These are phyloP conservation scores for Phytophthora uliginosa DNA, from an alignment of 352 stramenopile genomes.

Conservation along the genomic window DNA sequence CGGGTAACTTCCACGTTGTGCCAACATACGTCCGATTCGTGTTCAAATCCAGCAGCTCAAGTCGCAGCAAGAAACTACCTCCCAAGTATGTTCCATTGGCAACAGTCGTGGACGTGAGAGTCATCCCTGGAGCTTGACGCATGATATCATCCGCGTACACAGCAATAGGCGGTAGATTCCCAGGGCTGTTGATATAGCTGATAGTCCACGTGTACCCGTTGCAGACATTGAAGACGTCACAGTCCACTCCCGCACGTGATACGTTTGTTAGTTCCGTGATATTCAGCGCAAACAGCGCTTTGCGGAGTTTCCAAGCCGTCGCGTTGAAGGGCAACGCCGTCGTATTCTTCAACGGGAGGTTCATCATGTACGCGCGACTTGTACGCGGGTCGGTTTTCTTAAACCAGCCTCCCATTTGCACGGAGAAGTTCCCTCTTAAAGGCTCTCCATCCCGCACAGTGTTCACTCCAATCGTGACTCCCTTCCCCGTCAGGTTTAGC, in stretches of 20 bases:
- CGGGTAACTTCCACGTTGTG: constrained; percentile 72
- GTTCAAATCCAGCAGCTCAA: constrained; percentile 61
- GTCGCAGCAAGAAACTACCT: constrained; percentile 63
- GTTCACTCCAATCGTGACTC: constrained; percentile 39
- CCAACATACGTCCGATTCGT: constrained; percentile 48
- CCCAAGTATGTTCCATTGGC: constrained; percentile 82
- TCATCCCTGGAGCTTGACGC: constrained; percentile 40
- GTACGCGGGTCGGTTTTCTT: constrained; percentile 56
- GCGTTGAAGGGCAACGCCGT: constrained; percentile 57
- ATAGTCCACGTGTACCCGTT: constrained; percentile 79
- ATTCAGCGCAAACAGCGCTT: constrained; percentile 44
- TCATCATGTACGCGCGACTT: constrained; percentile 55
- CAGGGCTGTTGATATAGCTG: constrained; percentile 68
- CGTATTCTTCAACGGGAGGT: constrained; percentile 51
- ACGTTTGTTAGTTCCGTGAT: constrained; percentile 57
- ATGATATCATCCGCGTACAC: constrained; percentile 52
- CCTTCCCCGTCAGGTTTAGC: constrained; percentile 65
- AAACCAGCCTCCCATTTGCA: constrained; percentile 72
- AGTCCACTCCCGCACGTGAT: constrained; percentile 49
- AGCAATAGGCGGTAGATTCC: constrained; percentile 67
- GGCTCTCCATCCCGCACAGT: constrained; percentile 61
- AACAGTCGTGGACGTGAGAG: constrained; percentile 42
- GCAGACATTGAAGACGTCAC: constrained; percentile 70
- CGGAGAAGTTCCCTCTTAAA: constrained; percentile 53
- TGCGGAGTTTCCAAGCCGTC: constrained; percentile 31